Conservation (phyloP, 2,329 filamentous ascomycete genomes). For the Pseudogymnoascus sp. region DNA sequence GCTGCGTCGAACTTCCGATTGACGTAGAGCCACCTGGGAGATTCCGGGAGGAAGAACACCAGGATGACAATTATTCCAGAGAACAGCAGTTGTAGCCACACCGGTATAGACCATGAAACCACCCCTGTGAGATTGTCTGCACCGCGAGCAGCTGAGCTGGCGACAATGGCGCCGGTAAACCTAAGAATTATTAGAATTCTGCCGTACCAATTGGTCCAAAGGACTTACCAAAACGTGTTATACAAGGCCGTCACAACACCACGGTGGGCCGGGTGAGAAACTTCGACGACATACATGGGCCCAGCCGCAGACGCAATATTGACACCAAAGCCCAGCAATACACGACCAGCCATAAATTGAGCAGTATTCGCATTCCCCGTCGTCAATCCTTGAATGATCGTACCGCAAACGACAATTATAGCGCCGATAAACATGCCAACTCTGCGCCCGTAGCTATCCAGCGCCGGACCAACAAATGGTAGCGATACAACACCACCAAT, state of each 20-base stretch:
- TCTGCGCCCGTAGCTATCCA: slow-evolving; percentile 40
- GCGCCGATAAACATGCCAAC: slow-evolving; percentile 39
- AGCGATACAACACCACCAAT: slow-evolving; percentile 40
- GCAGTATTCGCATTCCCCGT: slow-evolving; percentile 26
- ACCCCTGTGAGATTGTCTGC: slow-evolving; percentile 32
- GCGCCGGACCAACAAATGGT: slow-evolving; percentile 38
- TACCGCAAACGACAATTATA: slow-evolving; percentile 36
- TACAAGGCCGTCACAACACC: slow-evolving; percentile 31
- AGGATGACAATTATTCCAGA: slow-evolving; percentile 38
- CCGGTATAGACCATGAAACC: slow-evolving; percentile 39
- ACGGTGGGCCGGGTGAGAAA: slow-evolving; percentile 38
- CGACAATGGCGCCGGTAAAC: slow-evolving; percentile 45
- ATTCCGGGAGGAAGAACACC: slow-evolving; percentile 39
- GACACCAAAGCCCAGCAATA: slow-evolving; percentile 51
- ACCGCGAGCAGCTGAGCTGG: slow-evolving; percentile 46
- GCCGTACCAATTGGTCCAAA: background rate
- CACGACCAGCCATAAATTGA: slow-evolving; percentile 47
- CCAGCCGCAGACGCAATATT: slow-evolving; percentile 38
- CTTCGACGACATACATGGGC: slow-evolving; percentile 40
- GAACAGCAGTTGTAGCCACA: slow-evolving; percentile 44
- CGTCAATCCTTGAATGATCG: slow-evolving; percentile 34
- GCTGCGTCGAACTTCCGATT: slow-evolving; percentile 32
- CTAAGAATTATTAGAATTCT: slow-evolving; percentile 28
- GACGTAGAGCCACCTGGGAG: slow-evolving; percentile 35
- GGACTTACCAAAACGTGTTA: slow-evolving; percentile 22